A percentile compares a stretch with the other conserved stretches of the same genome.
Conservation (phyloP, 257 asterid species). For the Fraxinus cuspidata region DNA sequence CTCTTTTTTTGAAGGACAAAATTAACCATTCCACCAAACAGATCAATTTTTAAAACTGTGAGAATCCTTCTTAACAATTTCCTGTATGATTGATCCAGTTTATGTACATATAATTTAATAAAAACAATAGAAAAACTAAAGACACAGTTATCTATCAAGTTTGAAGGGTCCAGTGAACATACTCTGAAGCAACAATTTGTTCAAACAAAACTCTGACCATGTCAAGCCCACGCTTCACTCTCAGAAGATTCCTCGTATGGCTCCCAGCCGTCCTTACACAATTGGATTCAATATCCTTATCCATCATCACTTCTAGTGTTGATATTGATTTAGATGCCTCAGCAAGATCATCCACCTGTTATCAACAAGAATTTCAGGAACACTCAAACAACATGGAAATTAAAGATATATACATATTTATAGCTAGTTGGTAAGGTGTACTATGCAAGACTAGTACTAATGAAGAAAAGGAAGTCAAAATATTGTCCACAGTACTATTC, state of each 20-base stretch:
- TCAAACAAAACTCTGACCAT: constrained; percentile 90
- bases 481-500: neutral
- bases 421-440: neutral
- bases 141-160: constrained; percentile 17
- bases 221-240: constrained; percentile 94
- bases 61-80: neutral
- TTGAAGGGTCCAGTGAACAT: constrained; percentile 32
- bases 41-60: neutral
- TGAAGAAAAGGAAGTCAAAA: neutral
- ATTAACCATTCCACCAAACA: neutral
- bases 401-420: neutral
- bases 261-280: constrained; percentile 80
- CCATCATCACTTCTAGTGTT: constrained; percentile 68
- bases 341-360: constrained; percentile 72
- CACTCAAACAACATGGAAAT: constrained; percentile 13
- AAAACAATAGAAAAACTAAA: constrained; percentile 3
- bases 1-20: neutral
- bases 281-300: constrained; percentile 64
- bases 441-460: neutral
- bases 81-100: neutral
- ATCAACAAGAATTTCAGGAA: constrained; percentile 17
- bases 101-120: neutral
- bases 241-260: constrained; percentile 84
- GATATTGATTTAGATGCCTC: constrained; percentile 70
- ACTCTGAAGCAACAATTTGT: constrained; percentile 73